A percentile compares a stretch with the other conserved stretches of the same genome.
phyloP scores from a whole-genome alignment of 352 stramenopile genomes.

The Phytophthora cryptogea region DNA sequence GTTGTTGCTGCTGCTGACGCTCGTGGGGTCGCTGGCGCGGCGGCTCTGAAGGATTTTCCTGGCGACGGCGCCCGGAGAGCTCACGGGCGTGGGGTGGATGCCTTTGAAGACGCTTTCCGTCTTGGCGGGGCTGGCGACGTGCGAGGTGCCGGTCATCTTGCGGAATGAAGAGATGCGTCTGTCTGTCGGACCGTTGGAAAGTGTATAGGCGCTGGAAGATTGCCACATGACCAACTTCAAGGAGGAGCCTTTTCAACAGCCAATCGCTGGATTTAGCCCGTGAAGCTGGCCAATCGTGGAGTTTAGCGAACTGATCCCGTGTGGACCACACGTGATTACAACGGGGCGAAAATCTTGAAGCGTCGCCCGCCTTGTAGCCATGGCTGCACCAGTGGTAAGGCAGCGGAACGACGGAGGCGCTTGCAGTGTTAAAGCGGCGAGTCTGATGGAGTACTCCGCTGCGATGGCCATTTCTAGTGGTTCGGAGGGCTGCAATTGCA shows the following conservation, averaged over 20 bases:
- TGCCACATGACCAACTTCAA: conserved; percentile 23
- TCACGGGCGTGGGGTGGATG: conserved; percentile 15
- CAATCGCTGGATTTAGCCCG: neutral
- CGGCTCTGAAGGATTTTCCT: conserved; percentile 35
- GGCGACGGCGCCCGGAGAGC: conserved; percentile 12
- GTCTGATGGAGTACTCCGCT: neutral
- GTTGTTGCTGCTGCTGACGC: conserved; percentile 1
- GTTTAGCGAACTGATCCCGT: neutral
- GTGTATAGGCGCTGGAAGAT: conserved; percentile 13
- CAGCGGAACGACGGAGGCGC: too few species aligned
- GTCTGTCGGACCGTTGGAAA: too few species aligned
- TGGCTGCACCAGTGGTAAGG: too few species aligned
- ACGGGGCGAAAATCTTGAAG: neutral
- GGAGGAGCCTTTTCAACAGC: conserved; percentile 4
- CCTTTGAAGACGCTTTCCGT: conserved; percentile 18
- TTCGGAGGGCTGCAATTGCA: neutral
- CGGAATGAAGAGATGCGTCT: conserved; percentile 6
- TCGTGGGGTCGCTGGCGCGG: conserved; percentile 1
- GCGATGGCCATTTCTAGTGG: neutral
- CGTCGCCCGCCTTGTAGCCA: neutral
- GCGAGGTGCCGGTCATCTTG: conserved; percentile 28
- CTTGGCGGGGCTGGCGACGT: conserved; percentile 3
- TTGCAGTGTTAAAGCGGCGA: too few species aligned
- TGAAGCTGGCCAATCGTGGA: neutral
- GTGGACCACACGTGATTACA: neutral